Evolutionary conservation across 208 protist species (phyloP).

Genomic region (Acanthamoeba sp.): DNA sequence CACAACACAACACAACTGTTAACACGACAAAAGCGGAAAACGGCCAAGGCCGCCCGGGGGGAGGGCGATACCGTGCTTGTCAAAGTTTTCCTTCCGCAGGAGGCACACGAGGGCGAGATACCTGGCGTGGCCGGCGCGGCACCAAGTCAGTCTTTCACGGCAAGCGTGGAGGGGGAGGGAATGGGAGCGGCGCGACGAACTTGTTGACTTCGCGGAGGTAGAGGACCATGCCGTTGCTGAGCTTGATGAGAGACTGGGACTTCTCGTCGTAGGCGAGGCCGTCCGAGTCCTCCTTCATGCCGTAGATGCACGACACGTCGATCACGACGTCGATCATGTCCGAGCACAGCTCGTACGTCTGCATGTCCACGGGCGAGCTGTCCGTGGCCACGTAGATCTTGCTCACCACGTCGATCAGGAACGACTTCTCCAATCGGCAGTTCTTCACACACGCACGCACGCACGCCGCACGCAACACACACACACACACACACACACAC

Average conservation of each 20-base stretch:
- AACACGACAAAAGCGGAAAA: too few relatives aligned
- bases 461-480: background rate
- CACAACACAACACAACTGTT: background rate
- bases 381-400: constrained; percentile 96
- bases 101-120: constrained; percentile 92
- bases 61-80: constrained; percentile 87
- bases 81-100: constrained; percentile 87
- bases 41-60: too few relatives aligned
- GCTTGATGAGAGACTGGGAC: constrained; percentile 90
- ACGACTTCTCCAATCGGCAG: constrained; percentile 94
- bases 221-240: constrained; percentile 92
- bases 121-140: too few relatives aligned
- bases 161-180: background rate
- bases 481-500: too few relatives aligned
- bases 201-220: constrained; percentile 92
- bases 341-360: constrained; percentile 93
- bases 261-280: constrained; percentile 88
- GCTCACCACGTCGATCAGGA: constrained; percentile 94
- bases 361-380: constrained; percentile 91
- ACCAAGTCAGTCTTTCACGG: too few relatives aligned
- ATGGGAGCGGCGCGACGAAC: background rate
- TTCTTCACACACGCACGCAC: constrained; percentile 79
- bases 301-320: constrained; percentile 94
- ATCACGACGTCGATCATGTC: constrained; percentile 96
- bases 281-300: constrained; percentile 82